These are phyloP conservation scores for Candida ulmi DNA, from an alignment of 805 yeast genomes.

Conservation along the genomic window DNA sequence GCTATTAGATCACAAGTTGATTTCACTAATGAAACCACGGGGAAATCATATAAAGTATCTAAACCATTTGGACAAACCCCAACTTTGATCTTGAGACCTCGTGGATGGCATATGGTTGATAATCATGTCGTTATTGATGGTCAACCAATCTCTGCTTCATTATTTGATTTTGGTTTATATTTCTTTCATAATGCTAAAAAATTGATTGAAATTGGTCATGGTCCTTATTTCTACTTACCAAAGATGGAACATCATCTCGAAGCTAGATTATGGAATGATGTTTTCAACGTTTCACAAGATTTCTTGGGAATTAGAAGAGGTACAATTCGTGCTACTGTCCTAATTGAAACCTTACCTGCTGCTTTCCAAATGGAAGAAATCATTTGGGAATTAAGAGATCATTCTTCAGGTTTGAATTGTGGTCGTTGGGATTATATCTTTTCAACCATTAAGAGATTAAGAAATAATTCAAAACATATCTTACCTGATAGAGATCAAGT, in stretches of 20 bases:
- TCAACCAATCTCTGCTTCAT: conserved; percentile 74
- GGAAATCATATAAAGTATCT: conserved; percentile 22
- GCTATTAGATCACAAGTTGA: conserved; percentile 64
- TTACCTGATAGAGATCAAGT: conserved; percentile 76
- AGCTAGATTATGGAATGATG: conserved; percentile 79
- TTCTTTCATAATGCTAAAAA: conserved; percentile 71
- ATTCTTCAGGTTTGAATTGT: conserved; percentile 78
- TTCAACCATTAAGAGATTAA: conserved; percentile 69
- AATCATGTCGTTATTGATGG: conserved; percentile 65
- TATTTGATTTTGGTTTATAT: conserved; percentile 74
- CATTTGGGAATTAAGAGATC: conserved; percentile 68
- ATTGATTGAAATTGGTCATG: conserved; percentile 58
- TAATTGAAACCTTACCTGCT: conserved; percentile 80
- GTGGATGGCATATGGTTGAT: conserved; percentile 86
- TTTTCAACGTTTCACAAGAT: conserved; percentile 74
- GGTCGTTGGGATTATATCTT: conserved; percentile 90
- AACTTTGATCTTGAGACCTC: conserved; percentile 76
- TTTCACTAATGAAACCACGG: conserved; percentile 30
- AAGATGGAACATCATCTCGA: conserved; percentile 85
- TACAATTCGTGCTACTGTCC: conserved; percentile 72
- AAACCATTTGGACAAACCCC: conserved; percentile 52
- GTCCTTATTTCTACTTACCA: conserved; percentile 80
- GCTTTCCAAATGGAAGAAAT: conserved; percentile 86
- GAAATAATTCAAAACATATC: conserved; percentile 59
- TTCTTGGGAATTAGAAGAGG: conserved; percentile 65